Evolutionary conservation across 2,329 filamentous ascomycete genomes (phyloP).

Genomic region (Geosmithia flava): DNA sequence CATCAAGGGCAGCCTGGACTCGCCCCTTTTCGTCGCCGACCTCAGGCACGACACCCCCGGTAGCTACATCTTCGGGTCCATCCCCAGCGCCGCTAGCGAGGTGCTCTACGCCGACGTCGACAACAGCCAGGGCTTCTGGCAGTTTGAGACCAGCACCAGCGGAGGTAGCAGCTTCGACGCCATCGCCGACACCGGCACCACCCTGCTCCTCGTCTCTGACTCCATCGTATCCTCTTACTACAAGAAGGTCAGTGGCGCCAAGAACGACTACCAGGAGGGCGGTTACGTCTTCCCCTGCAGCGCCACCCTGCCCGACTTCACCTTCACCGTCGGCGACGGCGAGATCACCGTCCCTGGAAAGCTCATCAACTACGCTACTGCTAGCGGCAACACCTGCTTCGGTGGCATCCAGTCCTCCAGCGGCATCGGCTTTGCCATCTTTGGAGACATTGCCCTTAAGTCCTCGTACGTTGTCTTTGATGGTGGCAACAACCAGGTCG

Average conservation of each 20-base stretch:
- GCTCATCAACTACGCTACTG: conserved; percentile 23
- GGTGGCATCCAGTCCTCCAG: conserved; percentile 23
- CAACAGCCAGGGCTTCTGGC: conserved; percentile 48
- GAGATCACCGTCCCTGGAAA: conserved; percentile 18
- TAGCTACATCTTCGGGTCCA: conserved; percentile 30
- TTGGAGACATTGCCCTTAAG: conserved; percentile 29
- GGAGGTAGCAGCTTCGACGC: conserved; percentile 22
- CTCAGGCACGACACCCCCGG: conserved; percentile 17
- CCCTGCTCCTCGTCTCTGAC: conserved; percentile 47
- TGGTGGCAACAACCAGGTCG: conserved; percentile 15
- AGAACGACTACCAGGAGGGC: conserved; percentile 28
- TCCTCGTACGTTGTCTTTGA: conserved; percentile 31
- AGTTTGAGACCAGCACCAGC: conserved; percentile 21
- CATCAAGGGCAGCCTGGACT: conserved; percentile 12
- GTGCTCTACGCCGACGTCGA: too few relatives aligned
- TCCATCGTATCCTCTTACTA: conserved; percentile 47
- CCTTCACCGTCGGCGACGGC: conserved; percentile 19
- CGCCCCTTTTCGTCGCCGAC: conserved; percentile 23
- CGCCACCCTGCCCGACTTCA: conserved; percentile 30
- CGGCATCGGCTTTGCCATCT: conserved; percentile 22
- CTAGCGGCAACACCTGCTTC: conserved; percentile 16
- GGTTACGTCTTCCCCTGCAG: conserved; percentile 48
- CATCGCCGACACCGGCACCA: conserved; percentile 62
- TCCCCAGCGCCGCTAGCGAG: conserved; percentile 27
- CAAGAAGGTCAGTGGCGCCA: conserved; percentile 36